Percentiles rank a stretch among this genome's conserved stretches.
Conservation (phyloP, 139 green algal genomes). For the Tetraselmis chui region DNA sequence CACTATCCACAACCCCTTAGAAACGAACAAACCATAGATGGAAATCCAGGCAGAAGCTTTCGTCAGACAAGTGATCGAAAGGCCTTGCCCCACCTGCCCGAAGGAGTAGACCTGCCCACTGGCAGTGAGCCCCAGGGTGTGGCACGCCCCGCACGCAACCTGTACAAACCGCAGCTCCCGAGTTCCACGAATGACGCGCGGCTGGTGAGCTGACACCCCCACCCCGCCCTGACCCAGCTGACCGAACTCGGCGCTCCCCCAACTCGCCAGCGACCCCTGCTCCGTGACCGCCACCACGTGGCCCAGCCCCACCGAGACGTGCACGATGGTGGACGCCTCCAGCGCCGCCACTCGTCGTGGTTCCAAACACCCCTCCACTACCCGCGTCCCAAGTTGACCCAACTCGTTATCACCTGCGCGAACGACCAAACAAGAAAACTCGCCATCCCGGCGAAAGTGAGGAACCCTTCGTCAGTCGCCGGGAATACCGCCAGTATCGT, state of each 20-base stretch:
- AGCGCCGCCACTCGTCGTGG: slow-evolving; percentile 33
- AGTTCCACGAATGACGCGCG: slow-evolving; percentile 3
- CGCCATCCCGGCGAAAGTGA: too few relatives aligned
- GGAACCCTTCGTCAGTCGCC: too few relatives aligned
- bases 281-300: slow-evolving; percentile 48
- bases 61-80: too few relatives aligned
- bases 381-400: slow-evolving; percentile 33
- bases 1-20: too few relatives aligned
- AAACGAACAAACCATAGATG: too few relatives aligned
- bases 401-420: slow-evolving; percentile 40
- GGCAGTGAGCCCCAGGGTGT: slow-evolving; percentile 47
- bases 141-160: slow-evolving; percentile 46
- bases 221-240: slow-evolving; percentile 45
- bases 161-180: slow-evolving; percentile 21
- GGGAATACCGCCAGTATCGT: too few relatives aligned
- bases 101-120: slow-evolving; percentile 45
- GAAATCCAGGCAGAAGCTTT: too few relatives aligned
- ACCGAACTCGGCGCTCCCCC: slow-evolving; percentile 49
- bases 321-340: slow-evolving; percentile 29
- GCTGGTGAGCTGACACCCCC: slow-evolving; percentile 6
- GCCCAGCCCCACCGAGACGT: slow-evolving; percentile 29
- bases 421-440: too few relatives aligned
- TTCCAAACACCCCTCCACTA: neutral
- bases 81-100: slow-evolving; percentile 27
- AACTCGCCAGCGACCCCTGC: slow-evolving; percentile 39